Evolutionary conservation across 768 basidiomycete species (phyloP), one percentile per base, ranked within the genome.

Genomic region (Clavaria fumosa): DNA sequence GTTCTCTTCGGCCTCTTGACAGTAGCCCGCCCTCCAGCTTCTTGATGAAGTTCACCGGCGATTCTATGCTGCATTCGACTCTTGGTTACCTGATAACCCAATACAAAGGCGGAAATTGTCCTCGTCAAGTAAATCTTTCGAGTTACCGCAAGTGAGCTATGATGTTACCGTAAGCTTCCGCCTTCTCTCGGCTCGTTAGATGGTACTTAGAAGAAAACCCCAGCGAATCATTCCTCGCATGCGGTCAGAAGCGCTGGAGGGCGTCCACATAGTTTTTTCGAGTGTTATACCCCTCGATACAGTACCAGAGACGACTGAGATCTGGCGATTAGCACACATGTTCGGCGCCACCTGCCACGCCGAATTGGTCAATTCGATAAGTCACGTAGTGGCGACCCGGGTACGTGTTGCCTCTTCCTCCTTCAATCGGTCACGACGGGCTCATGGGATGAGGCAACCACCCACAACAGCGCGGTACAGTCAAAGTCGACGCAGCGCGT

Each of bases 231-330:
- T 97, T 36, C 85, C 86, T 10, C 62, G 64, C 38, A 67, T 93
- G 55, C 79, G 93, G 37, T 52, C 63, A 17, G 69, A 73, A 47
- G 79, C 85, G 0, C 66, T 97, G n/a, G 66, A 68, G 23, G 84
- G 81, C 20, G 68, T 78, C 20, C 74, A 82, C 50, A 70, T 99
- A 22, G 65, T 93, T 23, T 97, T 99, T 58, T 96, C 93, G 1
- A 86, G 90, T 40, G 75, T 99, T 27, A 90, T 97, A 39, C 90
- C 93, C 3, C 69, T 91, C n/a, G 80, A 88, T 48, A 77, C 75
- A 3, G 64, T 60, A 39, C 81, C 86, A 24, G 78, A 89, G 54
- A 64, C 66, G 34, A 83, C 71, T 35, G 86, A 89, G 48, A 73
- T 88, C 35, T 93, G 88, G 88, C 67, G 72, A 46, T 66, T 79